Percentiles rank a stretch among this genome's conserved stretches.
These are phyloP conservation scores for Aspergillus sp. DNA, from an alignment of 2,329 filamentous ascomycete species.

Conservation along the genomic window DNA sequence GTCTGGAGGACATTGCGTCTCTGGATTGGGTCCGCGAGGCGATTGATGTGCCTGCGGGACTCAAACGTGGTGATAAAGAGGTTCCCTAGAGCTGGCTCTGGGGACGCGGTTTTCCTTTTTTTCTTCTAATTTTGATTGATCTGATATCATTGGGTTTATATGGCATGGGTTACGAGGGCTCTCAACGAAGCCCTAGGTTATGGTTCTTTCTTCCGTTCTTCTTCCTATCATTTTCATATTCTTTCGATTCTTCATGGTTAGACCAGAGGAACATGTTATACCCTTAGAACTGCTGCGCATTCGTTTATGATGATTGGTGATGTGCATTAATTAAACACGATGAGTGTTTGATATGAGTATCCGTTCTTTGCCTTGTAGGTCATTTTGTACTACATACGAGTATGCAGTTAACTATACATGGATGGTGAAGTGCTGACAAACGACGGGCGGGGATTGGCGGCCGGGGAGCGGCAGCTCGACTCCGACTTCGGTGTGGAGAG, in stretches of 20 bases:
- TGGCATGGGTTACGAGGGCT: too few species aligned
- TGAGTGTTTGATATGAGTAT: not conserved
- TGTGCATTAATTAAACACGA: not conserved
- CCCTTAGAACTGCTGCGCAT: constrained; percentile 7
- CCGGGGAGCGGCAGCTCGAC: constrained; percentile 12
- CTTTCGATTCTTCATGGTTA: constrained; percentile 3
- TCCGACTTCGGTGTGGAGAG: constrained; percentile 20
- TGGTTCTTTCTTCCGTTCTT: not conserved
- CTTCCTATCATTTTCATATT: not conserved
- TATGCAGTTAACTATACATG: not conserved
- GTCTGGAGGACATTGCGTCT: constrained; percentile 68
- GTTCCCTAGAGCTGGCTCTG: constrained; percentile 38
- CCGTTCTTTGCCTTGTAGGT: too few species aligned
- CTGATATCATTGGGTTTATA: too few species aligned
- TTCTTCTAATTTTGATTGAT: not conserved
- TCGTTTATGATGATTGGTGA: not conserved
- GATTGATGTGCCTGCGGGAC: constrained; percentile 62
- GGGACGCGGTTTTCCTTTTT: constrained; percentile 6
- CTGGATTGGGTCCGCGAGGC: constrained; percentile 74
- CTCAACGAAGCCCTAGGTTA: too few species aligned
- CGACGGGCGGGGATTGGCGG: constrained; percentile 12
- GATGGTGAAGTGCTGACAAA: constrained; percentile 12
- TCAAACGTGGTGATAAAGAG: constrained; percentile 54
- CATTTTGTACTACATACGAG: too few species aligned
- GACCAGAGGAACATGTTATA: constrained; percentile 9